Base-by-base conservation (phyloP, 2,329 filamentous ascomycete species). In the Nothomitra cinnamomea region DNA sequence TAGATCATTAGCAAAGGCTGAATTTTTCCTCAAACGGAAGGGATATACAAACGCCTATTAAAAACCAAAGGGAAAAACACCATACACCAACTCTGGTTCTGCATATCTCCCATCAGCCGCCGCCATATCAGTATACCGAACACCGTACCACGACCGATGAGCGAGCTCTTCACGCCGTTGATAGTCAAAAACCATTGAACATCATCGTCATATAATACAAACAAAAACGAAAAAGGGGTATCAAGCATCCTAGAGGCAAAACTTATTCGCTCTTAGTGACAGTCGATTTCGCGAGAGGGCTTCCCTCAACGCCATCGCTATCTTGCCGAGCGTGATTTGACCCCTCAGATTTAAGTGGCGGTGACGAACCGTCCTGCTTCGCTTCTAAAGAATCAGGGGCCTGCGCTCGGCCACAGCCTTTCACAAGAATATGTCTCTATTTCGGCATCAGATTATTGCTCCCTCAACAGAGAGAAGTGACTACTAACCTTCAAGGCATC, bases 401-500 rank as follows among this genome's bases (percentile, higher is more conserved):
- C 25, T 25, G 53, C 15, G 64, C 63, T 42, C 68, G 70, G 15
- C 73, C 79, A 58, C 80, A 83, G 2, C 79, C 78, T 61, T 83
- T 83, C 35, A 83, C 80, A 3, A 83, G 69, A 41, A 75, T 73
- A 62, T 83, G 78, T 54, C 78, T 70, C 76, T 82, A 60, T 58
- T 45, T 48, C 43, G 10, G n/a, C n/a, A 21, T 51, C 17, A 55
- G 7, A 49, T 7, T 41, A 63, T 56, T 63, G 60, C 55, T 45
- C 55, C 52, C 36, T 45, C 36, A 10, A 17, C 7, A 2, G 13
- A 21, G 43, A n/a, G 2, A 19, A 38, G 55, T 1, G 4, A 53
- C 13, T 43, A 70, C 79, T 61, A 71, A 96, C 92, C 85, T 96
- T 96, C 28, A 98, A 72, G 8, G 92, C 92, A 67, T 96, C 92